Percentiles rank a stretch among this genome's conserved stretches.
Conservation (phyloP, 2,329 filamentous ascomycete species). For the Fonsecaea monophora region DNA sequence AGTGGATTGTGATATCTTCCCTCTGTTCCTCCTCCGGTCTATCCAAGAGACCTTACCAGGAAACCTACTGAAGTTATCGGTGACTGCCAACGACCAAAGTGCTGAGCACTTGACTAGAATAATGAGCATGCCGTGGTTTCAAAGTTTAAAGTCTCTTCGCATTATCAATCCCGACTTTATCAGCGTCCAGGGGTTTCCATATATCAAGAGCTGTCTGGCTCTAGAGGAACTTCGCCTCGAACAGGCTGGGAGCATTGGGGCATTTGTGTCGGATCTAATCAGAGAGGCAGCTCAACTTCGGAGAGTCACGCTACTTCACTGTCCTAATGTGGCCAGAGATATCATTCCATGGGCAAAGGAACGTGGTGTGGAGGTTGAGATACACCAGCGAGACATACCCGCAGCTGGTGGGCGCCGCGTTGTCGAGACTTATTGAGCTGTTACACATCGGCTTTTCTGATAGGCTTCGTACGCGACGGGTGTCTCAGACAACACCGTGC, state of each 20-base stretch:
- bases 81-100: background rate
- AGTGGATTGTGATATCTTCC: background rate
- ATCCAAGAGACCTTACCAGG: background rate
- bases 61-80: background rate
- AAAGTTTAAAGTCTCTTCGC: slow-evolving; percentile 16
- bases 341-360: slow-evolving; percentile 25
- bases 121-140: slow-evolving; percentile 12
- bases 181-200: slow-evolving; percentile 6
- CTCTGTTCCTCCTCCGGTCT: background rate
- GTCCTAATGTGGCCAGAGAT: slow-evolving; percentile 28
- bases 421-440: background rate
- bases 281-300: slow-evolving; percentile 19
- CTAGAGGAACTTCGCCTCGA: slow-evolving; percentile 25
- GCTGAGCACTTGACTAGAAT: background rate
- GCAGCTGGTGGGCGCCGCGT: background rate
- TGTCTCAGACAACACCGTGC: background rate
- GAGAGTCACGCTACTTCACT: slow-evolving; percentile 20
- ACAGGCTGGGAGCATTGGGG: slow-evolving; percentile 20
- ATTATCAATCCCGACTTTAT: slow-evolving; percentile 9
- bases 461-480: background rate
- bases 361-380: slow-evolving; percentile 20
- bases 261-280: slow-evolving; percentile 31
- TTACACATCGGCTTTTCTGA: background rate
- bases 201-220: slow-evolving; percentile 16
- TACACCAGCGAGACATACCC: background rate